A percentile compares a stretch with the other conserved stretches of the same genome.
Evolutionary conservation across 2,329 filamentous ascomycete species (phyloP).

Genomic region (Pleurostoma richardsiae): DNA sequence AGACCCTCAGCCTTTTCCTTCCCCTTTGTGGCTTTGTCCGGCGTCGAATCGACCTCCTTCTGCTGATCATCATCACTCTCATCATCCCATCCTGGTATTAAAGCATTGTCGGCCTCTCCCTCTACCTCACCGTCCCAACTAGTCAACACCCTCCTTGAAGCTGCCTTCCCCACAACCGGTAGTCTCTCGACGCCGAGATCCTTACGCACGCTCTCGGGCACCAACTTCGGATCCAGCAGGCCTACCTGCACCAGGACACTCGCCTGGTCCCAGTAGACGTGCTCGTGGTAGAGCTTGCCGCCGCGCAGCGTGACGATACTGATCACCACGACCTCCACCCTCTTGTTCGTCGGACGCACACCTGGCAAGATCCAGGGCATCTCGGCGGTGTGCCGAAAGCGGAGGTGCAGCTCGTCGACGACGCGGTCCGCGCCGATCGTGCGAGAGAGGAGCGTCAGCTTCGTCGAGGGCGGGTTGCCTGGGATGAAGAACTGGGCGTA

Average conservation of each 20-base stretch:
- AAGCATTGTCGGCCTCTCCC: constrained; percentile 36
- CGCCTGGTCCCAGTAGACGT: constrained; percentile 61
- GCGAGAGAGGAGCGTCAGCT: constrained; percentile 57
- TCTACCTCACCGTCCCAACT: constrained; percentile 28
- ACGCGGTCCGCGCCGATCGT: constrained; percentile 61
- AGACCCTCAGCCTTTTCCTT: too few species aligned
- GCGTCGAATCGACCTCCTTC: constrained; percentile 1
- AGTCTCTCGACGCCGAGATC: constrained; percentile 25
- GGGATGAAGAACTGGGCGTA: constrained; percentile 62
- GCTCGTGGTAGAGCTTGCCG: constrained; percentile 56
- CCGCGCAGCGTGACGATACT: constrained; percentile 55
- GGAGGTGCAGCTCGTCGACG: constrained; percentile 57
- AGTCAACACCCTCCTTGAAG: constrained; percentile 28
- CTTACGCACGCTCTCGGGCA: constrained; percentile 27
- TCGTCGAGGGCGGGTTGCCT: constrained; percentile 54
- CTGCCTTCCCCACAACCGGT: constrained; percentile 32
- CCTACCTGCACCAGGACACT: constrained; percentile 56
- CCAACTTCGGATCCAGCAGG: constrained; percentile 37
- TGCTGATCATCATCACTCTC: constrained; percentile 16
- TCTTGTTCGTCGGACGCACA: constrained; percentile 46
- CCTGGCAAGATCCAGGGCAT: constrained; percentile 60
- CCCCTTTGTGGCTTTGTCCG: not conserved
- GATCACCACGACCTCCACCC: constrained; percentile 52
- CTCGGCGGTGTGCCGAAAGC: constrained; percentile 50
- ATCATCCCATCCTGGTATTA: constrained; percentile 30